Conservation (phyloP, 352 stramenopile species). For the Pythium phragmitis region DNA sequence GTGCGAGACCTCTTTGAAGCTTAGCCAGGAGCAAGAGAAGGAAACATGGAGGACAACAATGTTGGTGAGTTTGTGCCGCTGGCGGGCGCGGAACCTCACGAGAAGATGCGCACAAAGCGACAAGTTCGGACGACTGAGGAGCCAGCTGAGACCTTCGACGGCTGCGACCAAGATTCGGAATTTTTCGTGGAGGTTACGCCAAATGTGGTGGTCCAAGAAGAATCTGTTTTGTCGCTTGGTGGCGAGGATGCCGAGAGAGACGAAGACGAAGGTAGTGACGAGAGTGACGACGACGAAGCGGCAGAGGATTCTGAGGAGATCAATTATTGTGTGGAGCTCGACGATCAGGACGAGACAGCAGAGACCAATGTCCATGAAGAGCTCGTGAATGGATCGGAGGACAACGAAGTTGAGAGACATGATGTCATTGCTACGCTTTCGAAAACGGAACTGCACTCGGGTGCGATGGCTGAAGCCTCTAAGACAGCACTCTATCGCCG, state of each 20-base stretch:
- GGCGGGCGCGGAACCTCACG: neutral
- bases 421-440: neutral
- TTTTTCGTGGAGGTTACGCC: neutral
- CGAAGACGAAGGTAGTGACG: slow-evolving; percentile 1
- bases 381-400: neutral
- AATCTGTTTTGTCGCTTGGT: neutral
- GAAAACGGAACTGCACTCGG: neutral
- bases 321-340: slow-evolving; percentile 5
- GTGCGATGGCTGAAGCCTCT: slow-evolving; percentile 18
- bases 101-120: neutral
- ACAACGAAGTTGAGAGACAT: slow-evolving; percentile 25
- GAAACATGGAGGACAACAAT: slow-evolving; percentile 18
- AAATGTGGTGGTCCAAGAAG: neutral
- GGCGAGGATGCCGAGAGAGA: neutral
- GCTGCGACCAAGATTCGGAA: neutral
- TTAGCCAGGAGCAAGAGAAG: neutral
- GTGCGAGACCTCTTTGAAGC: neutral
- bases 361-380: slow-evolving; percentile 7
- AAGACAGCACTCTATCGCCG: slow-evolving; percentile 22
- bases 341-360: slow-evolving; percentile 2
- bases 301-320: slow-evolving; percentile 1
- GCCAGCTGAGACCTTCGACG: neutral
- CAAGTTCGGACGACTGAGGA: neutral
- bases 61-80: slow-evolving; percentile 1
- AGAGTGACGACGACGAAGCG: slow-evolving; percentile 3